These are phyloP conservation scores for Plenodomus tracheiphilus DNA, from an alignment of 2,329 filamentous ascomycete genomes.

Conservation along the genomic window DNA sequence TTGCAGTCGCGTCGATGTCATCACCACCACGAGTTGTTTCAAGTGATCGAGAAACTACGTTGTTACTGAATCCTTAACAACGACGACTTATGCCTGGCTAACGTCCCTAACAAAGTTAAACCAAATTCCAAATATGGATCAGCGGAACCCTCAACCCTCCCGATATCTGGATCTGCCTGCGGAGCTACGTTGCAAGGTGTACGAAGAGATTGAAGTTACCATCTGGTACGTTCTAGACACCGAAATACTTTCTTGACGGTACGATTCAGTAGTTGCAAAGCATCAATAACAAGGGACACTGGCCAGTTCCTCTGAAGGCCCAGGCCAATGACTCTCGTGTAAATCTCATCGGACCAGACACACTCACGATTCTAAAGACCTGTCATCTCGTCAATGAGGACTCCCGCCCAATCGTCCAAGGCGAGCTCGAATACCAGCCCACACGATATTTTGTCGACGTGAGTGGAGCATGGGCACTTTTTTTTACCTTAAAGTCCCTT, in stretches of 20 bases:
- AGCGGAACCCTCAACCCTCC: too few species aligned
- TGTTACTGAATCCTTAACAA: too few species aligned
- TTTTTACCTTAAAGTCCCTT: constrained; percentile 1
- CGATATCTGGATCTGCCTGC: constrained; percentile 13
- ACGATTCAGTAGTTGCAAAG: too few species aligned
- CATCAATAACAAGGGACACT: neutral
- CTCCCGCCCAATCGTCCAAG: constrained; percentile 9
- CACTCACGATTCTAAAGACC: constrained; percentile 8
- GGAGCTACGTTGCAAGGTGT: constrained; percentile 13
- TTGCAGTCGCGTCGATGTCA: too few species aligned
- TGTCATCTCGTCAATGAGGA: constrained; percentile 13
- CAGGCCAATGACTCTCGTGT: constrained; percentile 8
- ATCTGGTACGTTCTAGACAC: constrained; percentile 10
- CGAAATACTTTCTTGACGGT: too few species aligned
- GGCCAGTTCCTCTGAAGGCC: constrained; percentile 7
- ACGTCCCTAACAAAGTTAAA: too few species aligned
- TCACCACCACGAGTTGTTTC: too few species aligned
- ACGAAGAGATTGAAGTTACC: constrained; percentile 9
- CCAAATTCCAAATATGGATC: too few species aligned
- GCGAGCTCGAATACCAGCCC: constrained; percentile 11
- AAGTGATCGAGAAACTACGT: too few species aligned
- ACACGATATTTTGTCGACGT: constrained; percentile 16
- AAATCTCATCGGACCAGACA: constrained; percentile 3
- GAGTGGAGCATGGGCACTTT: constrained; percentile 12
- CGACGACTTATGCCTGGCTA: too few species aligned